phyloP scores from a whole-genome alignment of 768 basidiomycete genomes.

The Tricholoma saponaceum region DNA sequence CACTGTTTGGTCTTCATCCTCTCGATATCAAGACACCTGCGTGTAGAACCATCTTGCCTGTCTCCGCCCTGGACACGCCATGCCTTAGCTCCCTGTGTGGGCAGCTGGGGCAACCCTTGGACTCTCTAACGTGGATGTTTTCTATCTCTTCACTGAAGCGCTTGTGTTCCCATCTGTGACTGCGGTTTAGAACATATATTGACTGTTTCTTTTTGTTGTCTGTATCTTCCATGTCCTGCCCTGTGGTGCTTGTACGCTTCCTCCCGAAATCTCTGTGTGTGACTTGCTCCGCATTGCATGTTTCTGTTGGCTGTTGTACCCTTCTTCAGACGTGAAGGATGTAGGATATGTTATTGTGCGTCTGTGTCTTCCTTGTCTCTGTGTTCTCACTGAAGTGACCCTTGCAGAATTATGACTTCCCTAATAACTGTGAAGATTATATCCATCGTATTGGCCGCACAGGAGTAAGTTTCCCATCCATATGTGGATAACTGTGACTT shows the following conservation, averaged over 20 bases:
- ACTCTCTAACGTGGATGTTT: constrained; percentile 22
- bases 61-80: constrained; percentile 46
- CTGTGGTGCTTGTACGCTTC: constrained; percentile 18
- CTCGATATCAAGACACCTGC: constrained; percentile 35
- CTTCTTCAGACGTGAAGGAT: constrained; percentile 91
- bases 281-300: constrained; percentile 31
- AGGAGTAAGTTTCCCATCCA: constrained; percentile 49
- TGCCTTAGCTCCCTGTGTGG: constrained; percentile 29
- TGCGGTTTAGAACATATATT: constrained; percentile 34
- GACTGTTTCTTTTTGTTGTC: constrained; percentile 36
- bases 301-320: constrained; percentile 26
- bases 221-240: constrained; percentile 29
- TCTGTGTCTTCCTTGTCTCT: constrained; percentile 15
- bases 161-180: constrained; percentile 37
- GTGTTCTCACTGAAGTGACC: constrained; percentile 6
- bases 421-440: constrained; percentile 97
- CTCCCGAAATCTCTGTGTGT: constrained; percentile 25
- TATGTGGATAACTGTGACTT: background rate
- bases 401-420: constrained; percentile 92
- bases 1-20: constrained; percentile 25
- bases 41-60: constrained; percentile 50
- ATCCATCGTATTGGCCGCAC: constrained; percentile 99
- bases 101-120: constrained; percentile 35
- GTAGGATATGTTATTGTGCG: constrained; percentile 94
- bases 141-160: constrained; percentile 33